A percentile compares a stretch with the other conserved stretches of the same genome.
phyloP scores from a whole-genome alignment of 1,139 yeast species.

The Saccharomycopsis phalli region DNA sequence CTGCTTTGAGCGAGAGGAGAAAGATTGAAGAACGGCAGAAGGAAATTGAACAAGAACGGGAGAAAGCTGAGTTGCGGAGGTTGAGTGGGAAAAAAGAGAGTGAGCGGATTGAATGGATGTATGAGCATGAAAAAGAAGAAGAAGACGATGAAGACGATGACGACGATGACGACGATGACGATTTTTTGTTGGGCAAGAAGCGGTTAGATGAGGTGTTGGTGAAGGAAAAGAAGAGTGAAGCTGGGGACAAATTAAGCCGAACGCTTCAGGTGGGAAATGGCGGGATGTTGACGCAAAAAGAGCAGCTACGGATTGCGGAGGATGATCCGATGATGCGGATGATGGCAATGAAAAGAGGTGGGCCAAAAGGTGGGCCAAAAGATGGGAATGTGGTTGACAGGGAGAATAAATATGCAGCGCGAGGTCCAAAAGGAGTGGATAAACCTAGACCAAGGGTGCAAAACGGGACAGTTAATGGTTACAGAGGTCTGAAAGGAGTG shows the following conservation, averaged over 20 bases:
- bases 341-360: constrained; percentile 19
- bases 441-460: background rate
- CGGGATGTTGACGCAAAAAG: constrained; percentile 10
- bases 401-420: too few species aligned
- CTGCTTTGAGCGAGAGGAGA: constrained; percentile 61
- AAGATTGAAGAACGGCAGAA: constrained; percentile 54
- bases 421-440: background rate
- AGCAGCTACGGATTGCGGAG: constrained; percentile 10
- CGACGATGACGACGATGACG: constrained; percentile 28
- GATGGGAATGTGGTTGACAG: too few species aligned
- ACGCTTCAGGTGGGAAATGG: constrained; percentile 13
- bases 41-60: constrained; percentile 59
- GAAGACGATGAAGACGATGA: constrained; percentile 22
- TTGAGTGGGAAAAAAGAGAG: constrained; percentile 38
- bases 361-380: too few species aligned
- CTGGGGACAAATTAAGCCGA: constrained; percentile 7
- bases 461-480: too few species aligned
- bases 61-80: constrained; percentile 47
- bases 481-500: too few species aligned
- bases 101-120: constrained; percentile 79
- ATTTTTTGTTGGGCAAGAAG: constrained; percentile 41
- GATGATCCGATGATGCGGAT: constrained; percentile 24
- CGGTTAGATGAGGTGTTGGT: constrained; percentile 33
- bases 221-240: constrained; percentile 6
- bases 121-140: constrained; percentile 37